Evolutionary conservation across 768 basidiomycete species (phyloP).

Genomic region (Hypholoma sublateritium): DNA sequence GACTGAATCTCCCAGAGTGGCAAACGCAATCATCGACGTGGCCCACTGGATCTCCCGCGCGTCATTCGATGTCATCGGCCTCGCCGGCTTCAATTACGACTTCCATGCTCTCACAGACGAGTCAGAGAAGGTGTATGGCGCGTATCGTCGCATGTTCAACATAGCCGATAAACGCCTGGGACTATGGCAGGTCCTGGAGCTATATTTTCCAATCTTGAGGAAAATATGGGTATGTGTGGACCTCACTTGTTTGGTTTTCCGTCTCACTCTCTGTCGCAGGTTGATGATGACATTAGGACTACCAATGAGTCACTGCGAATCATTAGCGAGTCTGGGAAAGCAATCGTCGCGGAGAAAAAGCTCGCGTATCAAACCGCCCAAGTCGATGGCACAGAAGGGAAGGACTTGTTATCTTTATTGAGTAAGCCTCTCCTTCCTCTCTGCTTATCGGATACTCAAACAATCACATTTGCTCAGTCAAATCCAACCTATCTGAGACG

Average conservation of each 20-base stretch:
- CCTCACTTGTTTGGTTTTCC: not conserved
- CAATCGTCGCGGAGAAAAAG: constrained; percentile 44
- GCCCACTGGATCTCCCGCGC: constrained; percentile 59
- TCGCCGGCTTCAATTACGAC: constrained; percentile 53
- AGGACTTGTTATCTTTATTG: constrained; percentile 50
- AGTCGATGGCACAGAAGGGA: constrained; percentile 24
- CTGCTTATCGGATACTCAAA: not conserved
- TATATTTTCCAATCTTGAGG: constrained; percentile 46
- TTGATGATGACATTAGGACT: constrained; percentile 37
- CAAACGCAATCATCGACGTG: constrained; percentile 40
- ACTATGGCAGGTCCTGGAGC: constrained; percentile 37
- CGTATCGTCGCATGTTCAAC: constrained; percentile 50
- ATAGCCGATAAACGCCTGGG: constrained; percentile 46
- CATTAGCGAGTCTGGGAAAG: constrained; percentile 40
- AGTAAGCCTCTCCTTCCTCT: constrained; percentile 31
- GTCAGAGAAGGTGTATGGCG: constrained; percentile 45
- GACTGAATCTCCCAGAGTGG: constrained; percentile 5
- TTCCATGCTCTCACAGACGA: constrained; percentile 51
- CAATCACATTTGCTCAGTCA: constrained; percentile 38
- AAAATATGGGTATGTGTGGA: constrained; percentile 40
- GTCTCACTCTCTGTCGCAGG: constrained; percentile 28
- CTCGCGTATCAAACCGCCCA: constrained; percentile 33
- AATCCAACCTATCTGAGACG: constrained; percentile 54
- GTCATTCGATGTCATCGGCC: constrained; percentile 64
- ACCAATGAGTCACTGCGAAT: constrained; percentile 37